Base-by-base conservation (phyloP, 257 asterid species). In the Solanum verrucosum region DNA sequence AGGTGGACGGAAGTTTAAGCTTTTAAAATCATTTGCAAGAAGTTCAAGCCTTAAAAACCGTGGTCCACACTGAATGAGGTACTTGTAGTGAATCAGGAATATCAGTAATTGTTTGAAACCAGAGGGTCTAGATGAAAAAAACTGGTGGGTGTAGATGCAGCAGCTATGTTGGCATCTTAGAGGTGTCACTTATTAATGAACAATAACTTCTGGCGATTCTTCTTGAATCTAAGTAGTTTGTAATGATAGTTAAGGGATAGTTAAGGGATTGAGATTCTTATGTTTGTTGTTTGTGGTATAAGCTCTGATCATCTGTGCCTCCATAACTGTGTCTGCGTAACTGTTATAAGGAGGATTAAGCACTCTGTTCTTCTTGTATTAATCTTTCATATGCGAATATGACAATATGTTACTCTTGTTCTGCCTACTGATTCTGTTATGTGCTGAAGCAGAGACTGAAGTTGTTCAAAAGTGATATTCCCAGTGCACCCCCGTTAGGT, bases 401-500 rank as follows among this genome's bases (percentile, higher is more conserved):
- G 25, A 56, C 65, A 56, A 56, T 56, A 82, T 82, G 44, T 82
- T 82, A 49, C 31, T 31, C 86, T 49, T 46, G 7, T 82, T 82
- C 68, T 81, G 44, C 33, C 29, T 10, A 29, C 86, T 82, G 40
- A 90, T 78, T 84, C 93, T 91, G 92, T 94, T 79, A 52, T 86
- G 79, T 74, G 84, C 73, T 31, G 83, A 89, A 27, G 92, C 89
- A 88, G 91, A 91, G 63, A 23, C 82, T 18, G 81, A 87, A 91
- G 56, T 77, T 88, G 27, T 38, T 63, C 27, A 91, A 91, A 40
- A 89, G 90, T n/a, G 94, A 89, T 88, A 87, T 78, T 87, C 98
- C 99, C 18, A 95, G 98, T 92, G 99, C 98, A 49, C 98, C 98
- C 6, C 99, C 98, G 2, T 37, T 96, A 85, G 73, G 84, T 75